These are phyloP conservation scores for Sugiyamaella boreocaroliniensis DNA, from an alignment of 805 yeast genomes.

Conservation along the genomic window DNA sequence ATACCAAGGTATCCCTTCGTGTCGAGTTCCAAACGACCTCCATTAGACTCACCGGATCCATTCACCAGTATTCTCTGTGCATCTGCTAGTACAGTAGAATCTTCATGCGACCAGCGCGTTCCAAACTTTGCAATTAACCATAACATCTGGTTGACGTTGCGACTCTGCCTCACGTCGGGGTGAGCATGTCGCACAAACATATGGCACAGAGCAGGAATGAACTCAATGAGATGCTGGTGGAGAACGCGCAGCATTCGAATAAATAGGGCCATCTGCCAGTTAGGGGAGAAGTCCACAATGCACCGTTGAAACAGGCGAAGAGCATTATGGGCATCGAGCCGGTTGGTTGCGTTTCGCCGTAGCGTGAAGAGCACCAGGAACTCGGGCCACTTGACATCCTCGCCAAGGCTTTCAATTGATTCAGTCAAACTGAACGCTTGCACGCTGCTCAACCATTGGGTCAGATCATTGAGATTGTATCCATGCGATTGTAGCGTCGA, in stretches of 20 bases:
- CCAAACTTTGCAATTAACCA: constrained; percentile 28
- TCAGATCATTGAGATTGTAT: constrained; percentile 6
- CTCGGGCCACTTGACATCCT: constrained; percentile 23
- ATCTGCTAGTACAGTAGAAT: constrained; percentile 17
- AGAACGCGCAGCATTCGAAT: constrained; percentile 19
- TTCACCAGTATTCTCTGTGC: constrained; percentile 24
- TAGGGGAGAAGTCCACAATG: constrained; percentile 5
- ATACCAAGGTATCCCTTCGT: constrained; percentile 28
- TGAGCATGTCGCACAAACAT: constrained; percentile 17
- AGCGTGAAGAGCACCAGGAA: constrained; percentile 24
- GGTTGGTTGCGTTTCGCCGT: constrained; percentile 18
- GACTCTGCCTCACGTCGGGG: neutral
- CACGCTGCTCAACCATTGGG: constrained; percentile 17
- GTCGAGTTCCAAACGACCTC: constrained; percentile 16
- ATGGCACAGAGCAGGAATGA: constrained; percentile 23
- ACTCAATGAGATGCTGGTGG: constrained; percentile 20
- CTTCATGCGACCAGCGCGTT: constrained; percentile 18
- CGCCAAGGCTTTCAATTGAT: constrained; percentile 19
- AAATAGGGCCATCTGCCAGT: constrained; percentile 18
- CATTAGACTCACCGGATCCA: constrained; percentile 11
- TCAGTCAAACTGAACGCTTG: constrained; percentile 12
- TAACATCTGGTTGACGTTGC: constrained; percentile 23
- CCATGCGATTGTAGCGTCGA: constrained; percentile 12
- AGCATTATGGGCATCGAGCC: constrained; percentile 22
- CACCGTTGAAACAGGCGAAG: constrained; percentile 18